These are phyloP conservation scores for Yarrowia osloensis DNA, from an alignment of 805 yeast species.

Conservation along the genomic window DNA sequence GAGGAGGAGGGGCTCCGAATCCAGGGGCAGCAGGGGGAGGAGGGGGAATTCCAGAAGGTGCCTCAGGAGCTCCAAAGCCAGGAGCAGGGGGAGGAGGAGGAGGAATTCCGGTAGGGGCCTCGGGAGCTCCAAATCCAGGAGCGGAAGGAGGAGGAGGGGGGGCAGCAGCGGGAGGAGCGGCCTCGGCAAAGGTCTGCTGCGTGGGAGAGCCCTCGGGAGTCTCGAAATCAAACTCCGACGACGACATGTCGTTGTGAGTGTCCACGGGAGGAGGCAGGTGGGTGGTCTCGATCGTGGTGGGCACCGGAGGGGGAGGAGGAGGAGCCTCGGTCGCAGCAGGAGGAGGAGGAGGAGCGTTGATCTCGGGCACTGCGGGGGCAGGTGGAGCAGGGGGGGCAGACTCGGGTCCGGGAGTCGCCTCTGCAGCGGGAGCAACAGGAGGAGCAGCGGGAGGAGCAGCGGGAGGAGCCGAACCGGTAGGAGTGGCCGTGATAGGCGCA, in stretches of 20 bases:
- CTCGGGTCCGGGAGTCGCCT: background rate
- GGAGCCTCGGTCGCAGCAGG: background rate
- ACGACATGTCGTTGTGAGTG: slow-evolving; percentile 18
- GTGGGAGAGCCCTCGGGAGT: slow-evolving; percentile 35
- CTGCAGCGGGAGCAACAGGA: background rate
- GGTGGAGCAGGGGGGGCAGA: background rate
- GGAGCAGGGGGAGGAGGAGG: slow-evolving; percentile 43
- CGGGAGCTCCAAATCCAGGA: slow-evolving; percentile 38
- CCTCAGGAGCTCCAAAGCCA: slow-evolving; percentile 37
- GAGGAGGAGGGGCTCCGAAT: slow-evolving; percentile 39
- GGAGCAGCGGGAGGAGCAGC: slow-evolving; percentile 6
- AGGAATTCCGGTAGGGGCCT: slow-evolving; percentile 42
- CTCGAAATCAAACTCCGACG: slow-evolving; percentile 29
- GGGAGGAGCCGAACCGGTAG: slow-evolving; percentile 21
- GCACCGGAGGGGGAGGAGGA: background rate
- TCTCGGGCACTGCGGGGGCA: background rate
- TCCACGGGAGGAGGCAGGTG: slow-evolving; percentile 19
- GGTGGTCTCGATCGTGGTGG: slow-evolving; percentile 8
- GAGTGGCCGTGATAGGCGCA: slow-evolving; percentile 17
- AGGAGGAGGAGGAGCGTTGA: background rate
- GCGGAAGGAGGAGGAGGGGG: slow-evolving; percentile 45
- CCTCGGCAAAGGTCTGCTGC: slow-evolving; percentile 36
- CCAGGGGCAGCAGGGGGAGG: slow-evolving; percentile 49
- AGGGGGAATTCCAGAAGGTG: slow-evolving; percentile 33
- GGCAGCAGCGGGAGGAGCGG: slow-evolving; percentile 44